A percentile compares a stretch with the other conserved stretches of the same genome.
Evolutionary conservation across 169 alveolate genomes (phyloP).

Genomic region (Cryptosporidium canis): DNA sequence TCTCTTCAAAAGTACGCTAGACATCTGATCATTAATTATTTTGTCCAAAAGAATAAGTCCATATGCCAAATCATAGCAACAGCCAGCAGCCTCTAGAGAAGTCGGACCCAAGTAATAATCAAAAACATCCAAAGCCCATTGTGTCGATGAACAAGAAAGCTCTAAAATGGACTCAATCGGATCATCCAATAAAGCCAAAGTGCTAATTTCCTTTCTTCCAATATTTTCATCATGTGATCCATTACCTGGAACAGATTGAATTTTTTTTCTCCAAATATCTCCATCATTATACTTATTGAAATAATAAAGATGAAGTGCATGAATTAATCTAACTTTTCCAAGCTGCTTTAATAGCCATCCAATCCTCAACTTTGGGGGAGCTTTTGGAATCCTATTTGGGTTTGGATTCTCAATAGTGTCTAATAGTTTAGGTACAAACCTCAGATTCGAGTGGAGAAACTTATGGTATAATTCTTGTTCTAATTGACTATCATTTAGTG

Average conservation of each 20-base stretch:
- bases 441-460: conserved; percentile 6
- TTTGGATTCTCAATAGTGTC: conserved; percentile 52
- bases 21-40: conserved; percentile 16
- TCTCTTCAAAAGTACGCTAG: conserved; percentile 35
- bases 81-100: conserved; percentile 53
- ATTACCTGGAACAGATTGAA: not conserved
- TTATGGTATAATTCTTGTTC: conserved; percentile 13
- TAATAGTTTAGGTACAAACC: conserved; percentile 12
- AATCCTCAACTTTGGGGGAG: conserved; percentile 64
- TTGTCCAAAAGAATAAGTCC: conserved; percentile 13
- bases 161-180: conserved; percentile 41
- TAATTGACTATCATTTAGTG: not conserved
- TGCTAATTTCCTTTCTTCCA: not conserved
- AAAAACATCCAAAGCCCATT: conserved; percentile 69
- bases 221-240: not conserved
- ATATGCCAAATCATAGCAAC: conserved; percentile 64
- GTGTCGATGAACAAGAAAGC: conserved; percentile 57
- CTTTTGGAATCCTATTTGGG: conserved; percentile 28
- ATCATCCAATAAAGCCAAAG: conserved; percentile 42
- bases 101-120: conserved; percentile 70
- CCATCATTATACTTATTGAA: not conserved
- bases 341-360: conserved; percentile 64
- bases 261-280: not conserved
- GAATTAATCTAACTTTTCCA: conserved; percentile 33
- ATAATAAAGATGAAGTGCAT: conserved; percentile 10